Conservation (phyloP, 768 basidiomycete species). For the Galerina sulciceps region DNA sequence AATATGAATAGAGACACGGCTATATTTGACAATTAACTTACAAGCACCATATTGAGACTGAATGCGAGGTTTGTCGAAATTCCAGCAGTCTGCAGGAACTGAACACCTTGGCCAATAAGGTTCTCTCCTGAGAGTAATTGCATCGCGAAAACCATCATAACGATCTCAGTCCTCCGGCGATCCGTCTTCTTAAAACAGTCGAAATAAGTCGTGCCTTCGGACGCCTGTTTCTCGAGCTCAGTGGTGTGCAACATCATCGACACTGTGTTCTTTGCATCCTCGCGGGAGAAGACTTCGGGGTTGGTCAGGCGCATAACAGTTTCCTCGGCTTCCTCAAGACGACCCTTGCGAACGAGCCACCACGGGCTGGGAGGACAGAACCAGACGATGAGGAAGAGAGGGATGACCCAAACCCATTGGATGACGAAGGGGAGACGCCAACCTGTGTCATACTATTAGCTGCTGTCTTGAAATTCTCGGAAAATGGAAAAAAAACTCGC, state of each 20-base stretch:
- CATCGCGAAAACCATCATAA: slow-evolving; percentile 5
- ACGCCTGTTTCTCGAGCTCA: neutral
- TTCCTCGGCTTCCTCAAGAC: neutral
- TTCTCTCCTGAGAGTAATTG: slow-evolving; percentile 2
- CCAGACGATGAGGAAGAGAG: slow-evolving; percentile 3
- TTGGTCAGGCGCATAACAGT: neutral
- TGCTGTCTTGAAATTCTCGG: neutral
- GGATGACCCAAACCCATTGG: slow-evolving; percentile 4
- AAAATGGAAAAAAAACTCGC: neutral
- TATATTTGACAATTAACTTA: neutral
- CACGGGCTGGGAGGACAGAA: neutral
- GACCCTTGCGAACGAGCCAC: neutral
- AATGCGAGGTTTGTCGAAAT: slow-evolving; percentile 2
- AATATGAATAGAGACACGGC: neutral
- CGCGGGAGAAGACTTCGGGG: neutral
- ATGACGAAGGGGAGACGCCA: slow-evolving; percentile 6
- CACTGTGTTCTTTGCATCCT: neutral
- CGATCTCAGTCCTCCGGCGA: neutral
- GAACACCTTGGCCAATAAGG: neutral
- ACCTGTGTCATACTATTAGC: neutral
- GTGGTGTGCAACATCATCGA: slow-evolving; percentile 2
- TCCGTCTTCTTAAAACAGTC: neutral
- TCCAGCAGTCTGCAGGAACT: slow-evolving; percentile 1
- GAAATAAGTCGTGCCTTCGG: neutral
- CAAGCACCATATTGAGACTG: slow-evolving; percentile 1